Percentiles rank a stretch among this genome's conserved stretches.
Conservation (phyloP, 176 grass and related monocot genomes). For the Carex pumila region DNA sequence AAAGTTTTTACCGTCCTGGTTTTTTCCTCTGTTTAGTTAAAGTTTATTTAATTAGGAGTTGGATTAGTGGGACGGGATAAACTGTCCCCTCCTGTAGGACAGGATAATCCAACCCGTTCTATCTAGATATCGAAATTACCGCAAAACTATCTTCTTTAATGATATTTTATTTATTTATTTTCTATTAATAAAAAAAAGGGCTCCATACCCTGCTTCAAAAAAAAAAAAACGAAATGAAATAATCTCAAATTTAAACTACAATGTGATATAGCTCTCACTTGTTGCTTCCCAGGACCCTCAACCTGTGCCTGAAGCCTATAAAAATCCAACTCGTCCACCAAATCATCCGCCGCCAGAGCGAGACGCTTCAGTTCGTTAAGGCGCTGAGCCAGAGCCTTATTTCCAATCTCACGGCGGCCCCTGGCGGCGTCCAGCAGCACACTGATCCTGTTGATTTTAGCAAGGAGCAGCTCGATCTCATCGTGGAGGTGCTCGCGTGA, state of each 20-base stretch:
- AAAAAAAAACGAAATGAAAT: not conserved
- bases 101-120: too few relatives aligned
- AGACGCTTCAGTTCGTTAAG: not conserved
- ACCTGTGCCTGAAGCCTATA: conserved; percentile 10
- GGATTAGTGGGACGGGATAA: too few relatives aligned
- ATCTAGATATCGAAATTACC: too few relatives aligned
- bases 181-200: too few relatives aligned
- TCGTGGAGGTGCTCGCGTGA: conserved; percentile 1
- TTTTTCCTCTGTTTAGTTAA: too few relatives aligned
- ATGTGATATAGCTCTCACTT: not conserved
- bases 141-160: too few relatives aligned
- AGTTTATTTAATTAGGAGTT: too few relatives aligned
- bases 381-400: not conserved
- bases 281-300: not conserved
- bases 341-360: not conserved
- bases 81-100: too few relatives aligned
- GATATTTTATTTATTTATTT: too few relatives aligned
- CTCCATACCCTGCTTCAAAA: not conserved
- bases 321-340: conserved; percentile 21
- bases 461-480: conserved; percentile 8
- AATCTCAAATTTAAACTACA: not conserved
- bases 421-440: conserved; percentile 14
- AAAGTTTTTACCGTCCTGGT: too few relatives aligned
- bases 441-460: not conserved
- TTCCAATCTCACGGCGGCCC: conserved; percentile 2